Percentiles rank a stretch among this genome's conserved stretches.
phyloP scores from a whole-genome alignment of 805 yeast genomes.

The Metschnikowia noctiluminum region DNA sequence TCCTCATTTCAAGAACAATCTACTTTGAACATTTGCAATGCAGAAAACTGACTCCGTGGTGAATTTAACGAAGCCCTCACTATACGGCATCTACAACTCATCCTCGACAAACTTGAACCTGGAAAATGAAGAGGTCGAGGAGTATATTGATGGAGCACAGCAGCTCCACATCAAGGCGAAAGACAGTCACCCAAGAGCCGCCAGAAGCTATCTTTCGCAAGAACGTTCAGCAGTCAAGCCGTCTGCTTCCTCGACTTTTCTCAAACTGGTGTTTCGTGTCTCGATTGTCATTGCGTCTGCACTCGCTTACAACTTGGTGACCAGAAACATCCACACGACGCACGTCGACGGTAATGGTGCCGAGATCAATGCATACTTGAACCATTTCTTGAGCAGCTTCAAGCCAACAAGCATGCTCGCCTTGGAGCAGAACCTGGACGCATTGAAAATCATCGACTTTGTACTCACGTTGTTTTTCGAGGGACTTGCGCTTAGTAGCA shows the following conservation, averaged over 20 bases:
- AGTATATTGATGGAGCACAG: constrained; percentile 17
- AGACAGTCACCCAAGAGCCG: constrained; percentile 9
- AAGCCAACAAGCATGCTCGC: constrained; percentile 15
- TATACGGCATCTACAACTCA: constrained; percentile 50
- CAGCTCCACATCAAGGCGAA: constrained; percentile 16
- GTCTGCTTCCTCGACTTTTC: not conserved
- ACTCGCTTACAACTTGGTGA: constrained; percentile 49
- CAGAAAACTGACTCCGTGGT: constrained; percentile 34
- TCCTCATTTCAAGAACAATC: too few relatives aligned
- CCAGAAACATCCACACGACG: constrained; percentile 49
- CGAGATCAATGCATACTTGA: constrained; percentile 38
- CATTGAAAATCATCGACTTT: constrained; percentile 13
- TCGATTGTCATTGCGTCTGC: constrained; percentile 43
- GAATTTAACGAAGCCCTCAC: constrained; percentile 49
- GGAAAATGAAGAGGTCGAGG: constrained; percentile 22
- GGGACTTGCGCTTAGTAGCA: constrained; percentile 57
- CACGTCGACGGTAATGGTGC: constrained; percentile 44
- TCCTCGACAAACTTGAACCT: constrained; percentile 34
- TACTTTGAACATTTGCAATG: constrained; percentile 4
- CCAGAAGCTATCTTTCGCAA: not conserved
- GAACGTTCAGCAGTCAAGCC: not conserved
- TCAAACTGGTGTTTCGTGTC: constrained; percentile 16
- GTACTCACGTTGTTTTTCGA: constrained; percentile 39
- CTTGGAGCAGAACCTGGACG: constrained; percentile 1
- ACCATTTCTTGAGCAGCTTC: constrained; percentile 24